phyloP scores from a whole-genome alignment of 2,329 filamentous ascomycete genomes.

The Penicillium sp. region DNA sequence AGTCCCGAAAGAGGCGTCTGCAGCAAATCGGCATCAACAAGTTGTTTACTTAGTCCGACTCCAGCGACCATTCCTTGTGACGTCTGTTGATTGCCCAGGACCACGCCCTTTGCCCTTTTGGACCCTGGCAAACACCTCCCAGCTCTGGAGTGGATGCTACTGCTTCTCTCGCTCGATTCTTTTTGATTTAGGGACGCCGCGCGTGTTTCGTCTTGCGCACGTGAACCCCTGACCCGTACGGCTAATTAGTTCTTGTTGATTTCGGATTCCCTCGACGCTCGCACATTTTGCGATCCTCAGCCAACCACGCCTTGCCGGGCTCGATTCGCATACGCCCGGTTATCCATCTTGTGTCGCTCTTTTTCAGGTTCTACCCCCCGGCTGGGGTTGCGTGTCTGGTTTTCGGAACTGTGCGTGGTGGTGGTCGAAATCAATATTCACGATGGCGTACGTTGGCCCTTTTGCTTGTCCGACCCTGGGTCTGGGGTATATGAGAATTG shows the following conservation, averaged over 20 bases:
- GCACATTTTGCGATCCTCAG: not conserved
- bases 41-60: constrained; percentile 11
- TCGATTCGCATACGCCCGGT: not conserved
- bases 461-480: not conserved
- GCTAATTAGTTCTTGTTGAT: constrained; percentile 3
- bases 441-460: constrained; percentile 45
- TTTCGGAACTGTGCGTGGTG: constrained; percentile 9
- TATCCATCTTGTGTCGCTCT: not conserved
- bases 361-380: constrained; percentile 6
- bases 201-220: constrained; percentile 15
- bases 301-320: not conserved
- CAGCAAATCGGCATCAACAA: constrained; percentile 13
- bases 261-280: not conserved
- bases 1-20: constrained; percentile 1
- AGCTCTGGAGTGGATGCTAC: not conserved
- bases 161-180: not conserved
- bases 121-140: not conserved
- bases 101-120: constrained; percentile 2
- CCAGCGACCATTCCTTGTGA: constrained; percentile 6
- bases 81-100: constrained; percentile 7
- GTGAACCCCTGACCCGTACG: constrained; percentile 13
- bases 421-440: constrained; percentile 20
- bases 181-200: not conserved
- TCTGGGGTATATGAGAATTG: not conserved
- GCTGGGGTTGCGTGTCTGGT: constrained; percentile 12